Base-by-base conservation (phyloP, 2,329 filamentous ascomycete species). In the Stachybotrys echinatus region DNA sequence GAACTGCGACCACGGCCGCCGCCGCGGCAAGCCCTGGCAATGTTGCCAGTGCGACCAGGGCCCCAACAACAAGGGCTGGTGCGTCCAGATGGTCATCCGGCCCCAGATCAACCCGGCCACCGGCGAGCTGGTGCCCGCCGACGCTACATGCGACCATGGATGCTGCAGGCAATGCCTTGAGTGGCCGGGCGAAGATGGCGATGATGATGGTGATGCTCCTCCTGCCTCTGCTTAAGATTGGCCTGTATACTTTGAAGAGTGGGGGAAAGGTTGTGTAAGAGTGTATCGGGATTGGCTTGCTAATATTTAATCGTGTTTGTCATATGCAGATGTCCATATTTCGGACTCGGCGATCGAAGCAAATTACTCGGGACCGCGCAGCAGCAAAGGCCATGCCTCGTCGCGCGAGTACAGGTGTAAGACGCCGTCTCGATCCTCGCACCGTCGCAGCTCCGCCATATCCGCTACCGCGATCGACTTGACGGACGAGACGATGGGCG, bases 51-150 rank as follows among this genome's bases (percentile, higher is more conserved):
- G 79, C 56, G 65, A 71, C 3, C 68, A 74, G 38, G 75, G 75
- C 0, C 74, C 76, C 18, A 81, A 82, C 57, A 71, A 63, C 2
- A 66, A 70, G 52, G 79, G 77, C 6, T 81, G 77, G 77, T 82
- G 79, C 59, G 70, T 66, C 10, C 71, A 70, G 54, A 61, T 65
- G 12, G 62, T 60, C 37, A 57, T 55, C 23, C 63, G 61, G 38
- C 56, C 64, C 54, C 50, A 60, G 45, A n/a, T n/a, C n/a, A n/a
- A n/a, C n/a, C 61, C 60, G 47, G 70, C 68, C 50, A 52, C 60
- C 6, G 55, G 66, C 12, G 66, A 63, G 1, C 59, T 59, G 48
- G 58, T 60, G 12, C 55, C 65, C 19, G 60, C 70, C 44, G 65
- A 73, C 48, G 64, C 64, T 22, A 66, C 69, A 2, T 81, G 78